Evolutionary conservation across 1,139 yeast genomes (phyloP).

Genomic region (Taphrina deformans): DNA sequence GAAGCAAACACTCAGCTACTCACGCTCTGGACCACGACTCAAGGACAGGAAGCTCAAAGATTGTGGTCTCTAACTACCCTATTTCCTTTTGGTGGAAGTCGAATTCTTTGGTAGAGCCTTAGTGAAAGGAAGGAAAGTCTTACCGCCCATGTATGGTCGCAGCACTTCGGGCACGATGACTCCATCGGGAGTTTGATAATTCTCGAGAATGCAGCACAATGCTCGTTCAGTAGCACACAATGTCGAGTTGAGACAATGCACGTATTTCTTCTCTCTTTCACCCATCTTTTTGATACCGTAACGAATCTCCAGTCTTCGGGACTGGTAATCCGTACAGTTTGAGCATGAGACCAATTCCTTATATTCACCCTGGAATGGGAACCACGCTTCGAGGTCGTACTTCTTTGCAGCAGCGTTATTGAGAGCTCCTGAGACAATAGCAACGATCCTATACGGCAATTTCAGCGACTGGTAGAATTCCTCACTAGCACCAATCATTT

Average conservation of each 20-base stretch:
- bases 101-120: conserved; percentile 88
- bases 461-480: conserved; percentile 90
- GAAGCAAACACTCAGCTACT: too few relatives aligned
- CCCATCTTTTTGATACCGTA: conserved; percentile 96
- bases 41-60: neutral
- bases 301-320: conserved; percentile 96
- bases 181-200: conserved; percentile 88
- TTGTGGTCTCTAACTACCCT: neutral
- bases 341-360: conserved; percentile 98
- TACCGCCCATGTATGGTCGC: conserved; percentile 95
- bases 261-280: conserved; percentile 95
- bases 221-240: conserved; percentile 98
- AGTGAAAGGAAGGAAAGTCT: conserved; percentile 87
- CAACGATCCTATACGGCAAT: conserved; percentile 94
- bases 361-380: conserved; percentile 98
- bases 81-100: conserved; percentile 41
- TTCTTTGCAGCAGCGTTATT: conserved; percentile 99
- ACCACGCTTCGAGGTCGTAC: conserved; percentile 99
- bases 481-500: conserved; percentile 88
- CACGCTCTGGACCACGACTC: too few relatives aligned
- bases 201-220: conserved; percentile 92
- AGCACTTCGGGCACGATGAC: conserved; percentile 88
- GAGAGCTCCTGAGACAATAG: conserved; percentile 96
- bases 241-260: conserved; percentile 96
- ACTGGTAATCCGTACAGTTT: conserved; percentile 98